Evolutionary conservation across 495 filamentous ascomycete species (phyloP), one percentile per base, ranked within the genome.

Genomic region (Pyrenopolyporus hunteri): DNA sequence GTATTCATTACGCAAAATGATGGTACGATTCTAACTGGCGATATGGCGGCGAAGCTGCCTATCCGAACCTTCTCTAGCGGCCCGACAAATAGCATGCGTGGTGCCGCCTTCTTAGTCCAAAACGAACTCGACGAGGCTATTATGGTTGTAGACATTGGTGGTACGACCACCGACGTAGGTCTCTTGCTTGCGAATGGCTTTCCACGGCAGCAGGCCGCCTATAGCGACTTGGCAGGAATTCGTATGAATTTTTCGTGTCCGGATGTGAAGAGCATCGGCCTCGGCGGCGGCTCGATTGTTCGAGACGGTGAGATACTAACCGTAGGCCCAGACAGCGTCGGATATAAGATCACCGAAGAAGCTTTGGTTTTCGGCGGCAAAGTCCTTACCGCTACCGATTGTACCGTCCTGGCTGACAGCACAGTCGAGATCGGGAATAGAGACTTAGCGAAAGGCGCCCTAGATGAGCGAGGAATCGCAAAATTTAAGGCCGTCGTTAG

Each of bases 1-100:
- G 72, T 83, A 2, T 83, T 82, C 61, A 75, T 85, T 49, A 80
- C 82, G 3, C 82, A 82, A 60, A 84, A 85, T 51, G 82, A 85
- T 52, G 82, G 82, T 0, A 84, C 81, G 0, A 73, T 85, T 6
- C 56, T 84, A 31, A 73, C 73, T 22, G 76, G 74, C 0, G 76
- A 78, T 23, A 72, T 73, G 56, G 82, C 82, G 1, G 74, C 78
- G 1, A 72, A 65, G 31, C 52, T 82, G n/a, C 82, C 82, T 0
- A 84, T 85, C 53, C 64, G 77, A 35, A 80, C 80, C 0, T 83
- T 85, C 47, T 80, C 76, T 0, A 80, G 76, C 23, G 82, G 82
- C 0, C 80, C 82, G 11, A 83, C 82, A 0, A 85, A 85, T 47
- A 81, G 77, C 23, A 84, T 84, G 81, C 71, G 80, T 2, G 82